phyloP scores from a whole-genome alignment of 257 asterid genomes.

The Salvia miltiorrhiza region DNA sequence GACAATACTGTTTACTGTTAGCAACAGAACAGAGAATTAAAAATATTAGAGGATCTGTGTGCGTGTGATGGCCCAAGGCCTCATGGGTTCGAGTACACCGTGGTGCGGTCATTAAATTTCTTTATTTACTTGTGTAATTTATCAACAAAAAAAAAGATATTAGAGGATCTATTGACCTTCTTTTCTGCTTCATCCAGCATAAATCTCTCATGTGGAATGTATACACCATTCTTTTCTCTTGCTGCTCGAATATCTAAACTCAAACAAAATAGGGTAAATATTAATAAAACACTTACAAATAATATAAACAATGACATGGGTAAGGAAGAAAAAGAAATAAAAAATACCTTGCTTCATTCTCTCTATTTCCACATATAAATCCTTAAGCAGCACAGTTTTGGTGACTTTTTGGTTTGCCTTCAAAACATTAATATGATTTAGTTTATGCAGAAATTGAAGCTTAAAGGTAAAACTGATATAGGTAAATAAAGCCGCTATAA shows the following conservation, averaged over 20 bases:
- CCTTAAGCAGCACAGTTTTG: constrained; percentile 73
- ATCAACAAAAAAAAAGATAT: too few relatives aligned
- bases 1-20: background rate
- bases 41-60: background rate
- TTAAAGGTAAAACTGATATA: background rate
- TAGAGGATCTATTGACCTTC: constrained; percentile 41
- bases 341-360: constrained; percentile 78
- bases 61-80: too few relatives aligned
- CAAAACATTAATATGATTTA: constrained; percentile 29
- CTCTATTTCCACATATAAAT: constrained; percentile 68
- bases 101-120: too few relatives aligned
- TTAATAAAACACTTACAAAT: background rate
- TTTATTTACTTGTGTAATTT: too few relatives aligned
- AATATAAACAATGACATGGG: background rate
- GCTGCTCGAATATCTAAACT: constrained; percentile 79
- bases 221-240: constrained; percentile 83
- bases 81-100: too few relatives aligned
- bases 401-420: constrained; percentile 83
- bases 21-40: background rate
- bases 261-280: background rate
- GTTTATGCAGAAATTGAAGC: constrained; percentile 11
- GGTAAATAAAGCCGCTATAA: constrained; percentile 19
- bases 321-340: constrained; percentile 17
- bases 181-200: constrained; percentile 76
- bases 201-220: constrained; percentile 82